Evolutionary conservation across 495 filamentous ascomycete genomes (phyloP), one percentile per base, ranked within the genome.

Genomic region (Hypoxylon perforatum): DNA sequence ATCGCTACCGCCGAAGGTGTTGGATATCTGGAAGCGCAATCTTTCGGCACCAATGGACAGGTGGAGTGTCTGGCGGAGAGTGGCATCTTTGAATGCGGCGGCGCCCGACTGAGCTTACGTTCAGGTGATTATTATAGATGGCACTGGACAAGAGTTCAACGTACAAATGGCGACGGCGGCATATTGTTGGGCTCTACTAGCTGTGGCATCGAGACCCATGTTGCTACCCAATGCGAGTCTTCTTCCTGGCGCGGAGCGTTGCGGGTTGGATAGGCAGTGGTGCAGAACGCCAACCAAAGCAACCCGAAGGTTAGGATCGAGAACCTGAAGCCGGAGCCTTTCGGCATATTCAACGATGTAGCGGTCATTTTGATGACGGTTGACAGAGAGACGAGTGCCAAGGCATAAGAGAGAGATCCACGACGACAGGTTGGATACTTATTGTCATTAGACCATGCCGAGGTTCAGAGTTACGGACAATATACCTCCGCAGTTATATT

Each of bases 161-260:
- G 33, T 79, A 89, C 87, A 68, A 85, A 90, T 33, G 86, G 86
- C 1, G 79, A 65, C 0, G 84, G 82, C 10, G 87, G 88, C 50
- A 91, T 79, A 67, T 90, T 90, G 55, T 73, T 80, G 23, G 79
- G 81, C 64, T 91, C 88, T 4, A 86, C 85, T 14, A 88, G 71
- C 74, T 91, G 87, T 2, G 88, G 87, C 87, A 90, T 90, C 7
- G 86, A 78, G 0, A 85, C 83, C 88, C 88, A 91, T 1, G 86
- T 86, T 58, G 82, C 80, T 7, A 89, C 85, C 89, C 89, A 91
- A 59, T 88, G 86, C 21, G 76, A 59, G 17, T 75, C 72, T 28
- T 70, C 75, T 1, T 75, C 67, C 52, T 72, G 72, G 14, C 65
- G 63, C 9, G 52, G 45, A 9, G 41, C 25, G 35, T 67, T 63